Base-by-base conservation (phyloP, 2,329 filamentous ascomycete species). In the Aspergillus thermomutatus region DNA sequence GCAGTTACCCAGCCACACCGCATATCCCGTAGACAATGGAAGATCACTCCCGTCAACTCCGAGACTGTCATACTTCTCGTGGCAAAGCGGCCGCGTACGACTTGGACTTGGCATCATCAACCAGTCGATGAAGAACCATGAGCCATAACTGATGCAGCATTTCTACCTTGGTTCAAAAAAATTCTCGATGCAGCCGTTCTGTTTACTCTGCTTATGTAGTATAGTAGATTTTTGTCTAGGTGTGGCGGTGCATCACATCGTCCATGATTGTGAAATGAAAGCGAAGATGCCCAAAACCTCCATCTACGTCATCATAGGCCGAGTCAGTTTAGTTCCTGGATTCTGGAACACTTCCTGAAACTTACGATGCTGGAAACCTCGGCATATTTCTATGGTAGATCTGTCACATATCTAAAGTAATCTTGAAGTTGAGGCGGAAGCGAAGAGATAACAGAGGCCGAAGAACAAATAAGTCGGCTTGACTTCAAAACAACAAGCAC, bases 51-150 rank as follows among this genome's bases (percentile, higher is more conserved):
- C 14, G 31, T 37, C n/a, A 21, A 11, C 8, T 21, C 40, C 4
- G 40, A 21, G n/a, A 10, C 40, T 21, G 19, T 21, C 11, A 46
- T 46, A 14, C 19, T 26, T 46, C 37, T 47, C 21, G 54, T 56
- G 54, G 54, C 54, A 26, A 55, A 53, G 25, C 34, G 50, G 54
- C 54, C 54, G 54, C 54, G 54, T 56, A 53, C 43, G 45, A 34
- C 50, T n/a, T 27, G 26, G 26, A 31, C 54, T 56, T 56, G 54
- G 50, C 54, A 25, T 23, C 43, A 21, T 23, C 21, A 21, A 31
- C 14, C 14, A 17, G 14, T 37, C 31, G 17, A 37, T 37, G 31
- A 17, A 37, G 31, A 17, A 37, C 31, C 14, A 37, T 14, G 31
- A 17, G 14, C 31, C 14, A 17, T 37, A 37, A 14, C 14, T 17